A percentile compares a stretch with the other conserved stretches of the same genome.
These are phyloP conservation scores for Populus pruinosa DNA, from an alignment of 345 rosid genomes.

Conservation along the genomic window DNA sequence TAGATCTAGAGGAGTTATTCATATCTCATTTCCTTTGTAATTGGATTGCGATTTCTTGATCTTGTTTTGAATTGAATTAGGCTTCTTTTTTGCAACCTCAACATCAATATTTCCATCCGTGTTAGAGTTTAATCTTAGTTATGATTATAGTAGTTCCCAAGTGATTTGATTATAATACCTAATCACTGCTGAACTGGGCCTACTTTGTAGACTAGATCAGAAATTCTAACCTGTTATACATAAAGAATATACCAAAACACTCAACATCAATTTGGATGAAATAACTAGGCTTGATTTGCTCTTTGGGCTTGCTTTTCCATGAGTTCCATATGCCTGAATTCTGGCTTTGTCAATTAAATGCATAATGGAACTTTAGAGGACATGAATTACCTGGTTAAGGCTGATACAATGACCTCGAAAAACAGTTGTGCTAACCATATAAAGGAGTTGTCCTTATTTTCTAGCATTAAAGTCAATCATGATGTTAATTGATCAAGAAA, in stretches of 20 bases:
- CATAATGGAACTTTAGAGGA: not conserved
- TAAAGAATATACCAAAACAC: not conserved
- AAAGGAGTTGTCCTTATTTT: not conserved
- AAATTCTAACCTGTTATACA: not conserved
- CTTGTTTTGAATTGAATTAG: not conserved
- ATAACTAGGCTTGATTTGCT: not conserved
- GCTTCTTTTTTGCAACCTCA: not conserved
- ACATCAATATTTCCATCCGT: not conserved
- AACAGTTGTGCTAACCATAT: not conserved
- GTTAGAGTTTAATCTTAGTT: not conserved
- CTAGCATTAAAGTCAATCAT: not conserved
- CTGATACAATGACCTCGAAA: not conserved
- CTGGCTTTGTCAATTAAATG: not conserved
- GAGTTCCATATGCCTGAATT: not conserved
- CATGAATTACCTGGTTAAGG: not conserved
- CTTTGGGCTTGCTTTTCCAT: not conserved
- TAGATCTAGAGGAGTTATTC: not conserved
- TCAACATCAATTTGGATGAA: constrained; percentile 1
- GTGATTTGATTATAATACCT: too few relatives aligned
- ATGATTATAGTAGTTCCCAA: not conserved
- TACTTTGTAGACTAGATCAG: not conserved
- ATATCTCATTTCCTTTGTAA: not conserved
- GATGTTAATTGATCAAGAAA: not conserved
- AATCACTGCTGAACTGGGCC: not conserved
- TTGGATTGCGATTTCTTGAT: not conserved